Conservation (phyloP, 2,329 filamentous ascomycete genomes). For the Pleoardoris graminearum region DNA sequence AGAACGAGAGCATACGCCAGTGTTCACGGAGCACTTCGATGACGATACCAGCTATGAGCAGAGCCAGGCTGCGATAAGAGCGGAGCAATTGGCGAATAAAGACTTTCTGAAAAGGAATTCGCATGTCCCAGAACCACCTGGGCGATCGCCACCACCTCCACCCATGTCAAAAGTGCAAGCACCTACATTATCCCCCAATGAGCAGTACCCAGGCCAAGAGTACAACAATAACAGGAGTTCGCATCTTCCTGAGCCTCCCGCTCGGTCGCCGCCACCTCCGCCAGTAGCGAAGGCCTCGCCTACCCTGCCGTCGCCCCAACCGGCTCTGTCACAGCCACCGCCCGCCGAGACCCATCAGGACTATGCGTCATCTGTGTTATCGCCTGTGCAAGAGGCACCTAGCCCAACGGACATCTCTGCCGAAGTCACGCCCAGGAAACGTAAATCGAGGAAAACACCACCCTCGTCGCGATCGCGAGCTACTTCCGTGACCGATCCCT, state of each 20-base stretch:
- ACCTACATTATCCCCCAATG: neutral
- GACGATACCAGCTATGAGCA: constrained; percentile 51
- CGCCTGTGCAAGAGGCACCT: constrained; percentile 40
- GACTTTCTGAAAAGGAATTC: constrained; percentile 53
- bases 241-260: constrained; percentile 25
- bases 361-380: constrained; percentile 31
- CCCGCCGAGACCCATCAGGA: constrained; percentile 25
- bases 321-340: constrained; percentile 16
- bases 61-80: constrained; percentile 49
- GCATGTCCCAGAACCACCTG: constrained; percentile 33
- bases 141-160: constrained; percentile 1
- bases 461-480: constrained; percentile 42
- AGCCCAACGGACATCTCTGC: constrained; percentile 29
- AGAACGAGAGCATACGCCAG: constrained; percentile 57
- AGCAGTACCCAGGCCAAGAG: constrained; percentile 26
- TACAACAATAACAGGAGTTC: constrained; percentile 50
- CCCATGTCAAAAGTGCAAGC: neutral
- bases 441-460: constrained; percentile 42
- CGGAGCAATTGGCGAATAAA: constrained; percentile 53
- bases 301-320: constrained; percentile 11
- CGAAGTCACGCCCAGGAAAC: constrained; percentile 35
- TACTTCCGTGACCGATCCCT: constrained; percentile 42
- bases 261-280: constrained; percentile 22
- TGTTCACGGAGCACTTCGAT: constrained; percentile 65
- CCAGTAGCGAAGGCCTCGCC: constrained; percentile 9